Conservation (phyloP, 192 early-diverging fungal genomes). For the Jimgerdemannia flammicorona region DNA sequence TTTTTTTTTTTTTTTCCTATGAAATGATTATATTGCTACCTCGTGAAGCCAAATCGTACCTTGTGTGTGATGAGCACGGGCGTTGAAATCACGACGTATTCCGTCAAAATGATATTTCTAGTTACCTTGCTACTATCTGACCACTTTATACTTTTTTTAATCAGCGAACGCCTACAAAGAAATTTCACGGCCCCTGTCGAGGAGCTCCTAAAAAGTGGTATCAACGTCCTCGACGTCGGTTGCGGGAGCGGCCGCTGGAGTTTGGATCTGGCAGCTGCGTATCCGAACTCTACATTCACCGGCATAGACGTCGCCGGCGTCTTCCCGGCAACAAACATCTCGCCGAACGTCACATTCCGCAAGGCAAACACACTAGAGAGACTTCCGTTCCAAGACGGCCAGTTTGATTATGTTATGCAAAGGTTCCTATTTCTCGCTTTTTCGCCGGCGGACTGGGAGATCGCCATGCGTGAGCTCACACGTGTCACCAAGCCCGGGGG, state of each 20-base stretch:
- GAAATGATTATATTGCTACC: not conserved
- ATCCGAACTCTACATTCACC: conserved; percentile 11
- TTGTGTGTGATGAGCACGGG: not conserved
- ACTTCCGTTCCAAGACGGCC: conserved; percentile 22
- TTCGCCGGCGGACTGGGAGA: conserved; percentile 7
- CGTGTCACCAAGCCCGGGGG: conserved; percentile 26
- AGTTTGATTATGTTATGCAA: conserved; percentile 22
- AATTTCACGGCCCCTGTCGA: not conserved
- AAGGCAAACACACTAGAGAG: conserved; percentile 15
- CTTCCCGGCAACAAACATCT: conserved; percentile 6
- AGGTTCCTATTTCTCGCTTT: conserved; percentile 14
- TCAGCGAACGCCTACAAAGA: not conserved
- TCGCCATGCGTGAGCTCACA: conserved; percentile 2
- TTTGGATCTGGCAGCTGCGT: conserved; percentile 16
- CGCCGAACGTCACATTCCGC: conserved; percentile 15
- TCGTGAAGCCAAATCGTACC: not conserved
- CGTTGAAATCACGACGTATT: not conserved
- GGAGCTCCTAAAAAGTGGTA: not conserved
- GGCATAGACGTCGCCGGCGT: conserved; percentile 20
- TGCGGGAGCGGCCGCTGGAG: not conserved
- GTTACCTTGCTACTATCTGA: not conserved
- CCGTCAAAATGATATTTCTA: not conserved
- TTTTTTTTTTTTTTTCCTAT: not conserved
- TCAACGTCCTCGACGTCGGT: not conserved
- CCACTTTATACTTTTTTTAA: not conserved